phyloP scores from a whole-genome alignment of 164 flowering plant genomes.

The Magnolia sinica region DNA sequence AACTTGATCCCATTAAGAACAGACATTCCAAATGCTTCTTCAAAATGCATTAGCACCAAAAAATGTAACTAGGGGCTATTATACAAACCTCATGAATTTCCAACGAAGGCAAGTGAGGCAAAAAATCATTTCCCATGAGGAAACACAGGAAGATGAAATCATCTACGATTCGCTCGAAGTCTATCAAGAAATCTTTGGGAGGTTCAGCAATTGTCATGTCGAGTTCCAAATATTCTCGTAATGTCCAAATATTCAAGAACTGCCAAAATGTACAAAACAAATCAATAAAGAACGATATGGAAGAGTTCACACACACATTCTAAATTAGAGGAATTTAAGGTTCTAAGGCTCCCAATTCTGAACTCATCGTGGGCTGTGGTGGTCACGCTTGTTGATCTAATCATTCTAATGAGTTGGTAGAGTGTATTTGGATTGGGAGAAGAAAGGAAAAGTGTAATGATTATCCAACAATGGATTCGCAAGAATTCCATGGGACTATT shows the following conservation, averaged over 20 bases:
- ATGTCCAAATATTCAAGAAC: conserved; percentile 49
- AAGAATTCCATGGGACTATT: no score
- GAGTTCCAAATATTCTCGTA: conserved; percentile 47
- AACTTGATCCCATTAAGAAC: background rate
- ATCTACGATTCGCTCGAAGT: conserved; percentile 46
- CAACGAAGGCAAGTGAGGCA: conserved; percentile 54
- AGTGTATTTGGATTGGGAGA: no score
- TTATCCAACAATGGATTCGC: no score
- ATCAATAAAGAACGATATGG: background rate
- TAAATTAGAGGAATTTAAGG: no score
- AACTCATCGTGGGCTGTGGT: no score
- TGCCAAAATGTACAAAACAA: conserved; percentile 15
- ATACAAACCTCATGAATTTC: conserved; percentile 48
- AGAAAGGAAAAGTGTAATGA: no score
- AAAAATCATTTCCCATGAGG: no score
- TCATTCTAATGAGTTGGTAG: no score
- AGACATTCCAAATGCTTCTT: background rate
- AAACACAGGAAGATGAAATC: conserved; percentile 58
- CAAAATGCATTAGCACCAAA: background rate
- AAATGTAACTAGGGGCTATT: background rate
- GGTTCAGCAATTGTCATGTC: conserved; percentile 34
- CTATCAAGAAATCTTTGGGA: conserved; percentile 21
- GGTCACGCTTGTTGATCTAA: no score
- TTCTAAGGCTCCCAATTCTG: no score
- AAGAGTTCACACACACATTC: no score